Conservation (phyloP, 345 rosid genomes). For the Cardiospermum halicacabum region DNA sequence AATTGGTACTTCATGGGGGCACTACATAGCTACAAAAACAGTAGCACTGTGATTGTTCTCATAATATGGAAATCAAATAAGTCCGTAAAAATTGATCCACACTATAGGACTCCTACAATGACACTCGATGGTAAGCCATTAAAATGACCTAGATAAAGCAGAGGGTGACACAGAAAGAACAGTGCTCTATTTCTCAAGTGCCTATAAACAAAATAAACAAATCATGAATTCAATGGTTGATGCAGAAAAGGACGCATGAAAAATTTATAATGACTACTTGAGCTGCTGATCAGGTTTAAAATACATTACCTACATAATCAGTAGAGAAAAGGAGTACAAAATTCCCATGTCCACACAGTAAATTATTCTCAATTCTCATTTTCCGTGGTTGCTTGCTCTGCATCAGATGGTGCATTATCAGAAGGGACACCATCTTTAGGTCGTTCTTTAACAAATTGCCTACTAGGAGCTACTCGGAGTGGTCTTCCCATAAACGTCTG, state of each 20-base stretch:
- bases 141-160: background rate
- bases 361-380: conserved; percentile 22
- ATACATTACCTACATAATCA: conserved; percentile 21
- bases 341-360: conserved; percentile 6
- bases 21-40: background rate
- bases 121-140: background rate
- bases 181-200: conserved; percentile 11
- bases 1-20: background rate
- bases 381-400: conserved; percentile 25
- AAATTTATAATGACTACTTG: background rate
- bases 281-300: conserved; percentile 3
- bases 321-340: conserved; percentile 12
- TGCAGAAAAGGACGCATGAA: background rate
- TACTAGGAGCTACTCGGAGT: conserved; percentile 60
- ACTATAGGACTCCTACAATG: background rate
- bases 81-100: background rate
- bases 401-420: conserved; percentile 28
- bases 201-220: conserved; percentile 12
- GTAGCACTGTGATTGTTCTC: background rate
- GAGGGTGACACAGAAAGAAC: background rate
- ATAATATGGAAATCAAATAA: background rate
- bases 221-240: conserved; percentile 4
- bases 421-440: conserved; percentile 39
- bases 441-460: conserved; percentile 59
- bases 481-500: conserved; percentile 72